Evolutionary conservation across 192 early-diverging fungal species (phyloP), one percentile per base, ranked within the genome.

Genomic region (Coemansia sp.): DNA sequence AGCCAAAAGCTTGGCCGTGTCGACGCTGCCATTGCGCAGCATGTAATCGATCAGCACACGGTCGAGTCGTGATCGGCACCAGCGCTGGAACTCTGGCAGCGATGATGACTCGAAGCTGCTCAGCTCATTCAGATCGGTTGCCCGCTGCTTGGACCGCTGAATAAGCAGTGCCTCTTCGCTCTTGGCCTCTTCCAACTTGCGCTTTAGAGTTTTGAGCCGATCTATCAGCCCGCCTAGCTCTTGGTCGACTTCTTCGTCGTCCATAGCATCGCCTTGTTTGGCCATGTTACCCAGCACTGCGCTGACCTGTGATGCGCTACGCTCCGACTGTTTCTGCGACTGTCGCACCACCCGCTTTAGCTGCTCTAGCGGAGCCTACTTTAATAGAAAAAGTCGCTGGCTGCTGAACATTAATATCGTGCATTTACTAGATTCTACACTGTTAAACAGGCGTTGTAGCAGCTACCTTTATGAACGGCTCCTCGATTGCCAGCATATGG

Each of bases 31-130:
- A 25, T 89, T 88, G 60, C 98, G 83, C 23, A 98, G 82, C 89
- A 99, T 87, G 73, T 96, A 99, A 72, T 99, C 98, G 2, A 94
- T 91, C 61, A 99, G 75, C 25, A 98, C 84, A 14, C 95, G 86
- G 74, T 96, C 88, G 22, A 98, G 74, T 9, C 95, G 87, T 5
- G 86, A 86, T 47, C 91, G 87, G 59, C 89, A 89, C 98, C 98
- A 99, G 53, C 85, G 80, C 25, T 83, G 82, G 72, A 90, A 97
- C 61, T 85, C 93, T 11, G 87, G 85, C 37, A 88, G 83, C 22
- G 92, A 84, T 0, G 87, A 62, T 0, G 84, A 84, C 4, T 77
- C 66, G 25, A 98, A 88, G 27, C 62, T 49, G 29, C 85, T 82
- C 11, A 98, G 73, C 52, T 92, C 85, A 52, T 83, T 84, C 7